Conservation (phyloP, 164 flowering plant genomes). For the Houttuynia cordata region DNA sequence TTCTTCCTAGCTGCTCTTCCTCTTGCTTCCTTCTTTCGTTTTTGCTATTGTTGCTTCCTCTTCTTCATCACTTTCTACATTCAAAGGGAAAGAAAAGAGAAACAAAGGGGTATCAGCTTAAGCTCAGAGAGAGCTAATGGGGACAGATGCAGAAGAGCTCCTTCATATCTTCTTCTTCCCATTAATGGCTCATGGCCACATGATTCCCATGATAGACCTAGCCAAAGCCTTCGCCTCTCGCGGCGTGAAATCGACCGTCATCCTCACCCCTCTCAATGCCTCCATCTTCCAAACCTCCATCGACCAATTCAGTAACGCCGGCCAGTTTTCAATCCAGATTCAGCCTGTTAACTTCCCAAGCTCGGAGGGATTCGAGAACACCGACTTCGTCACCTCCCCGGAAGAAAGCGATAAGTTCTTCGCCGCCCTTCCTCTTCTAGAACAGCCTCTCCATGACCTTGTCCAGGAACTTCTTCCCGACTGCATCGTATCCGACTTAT, state of each 20-base stretch:
- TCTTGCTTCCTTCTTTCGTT: too few species aligned
- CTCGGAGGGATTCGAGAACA: slow-evolving; percentile 1
- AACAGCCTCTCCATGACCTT: slow-evolving; percentile 17
- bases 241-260: background rate
- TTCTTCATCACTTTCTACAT: too few species aligned
- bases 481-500: slow-evolving; percentile 26
- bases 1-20: too few species aligned
- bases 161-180: slow-evolving; percentile 8
- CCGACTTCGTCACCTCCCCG: background rate
- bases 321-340: background rate
- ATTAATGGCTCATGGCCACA: slow-evolving; percentile 8
- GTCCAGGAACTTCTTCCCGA: slow-evolving; percentile 16
- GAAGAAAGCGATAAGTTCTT: slow-evolving; percentile 13
- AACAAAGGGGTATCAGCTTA: too few species aligned
- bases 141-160: background rate
- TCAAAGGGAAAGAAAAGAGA: too few species aligned
- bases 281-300: background rate
- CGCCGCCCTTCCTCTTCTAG: slow-evolving; percentile 13
- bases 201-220: slow-evolving; percentile 9
- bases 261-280: slow-evolving; percentile 11
- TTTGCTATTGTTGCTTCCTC: too few species aligned
- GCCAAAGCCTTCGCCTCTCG: slow-evolving; percentile 5
- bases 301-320: background rate
- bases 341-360: background rate
- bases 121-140: too few species aligned